Base-by-base conservation (phyloP, 345 rosid species). In the Linum tenue region DNA sequence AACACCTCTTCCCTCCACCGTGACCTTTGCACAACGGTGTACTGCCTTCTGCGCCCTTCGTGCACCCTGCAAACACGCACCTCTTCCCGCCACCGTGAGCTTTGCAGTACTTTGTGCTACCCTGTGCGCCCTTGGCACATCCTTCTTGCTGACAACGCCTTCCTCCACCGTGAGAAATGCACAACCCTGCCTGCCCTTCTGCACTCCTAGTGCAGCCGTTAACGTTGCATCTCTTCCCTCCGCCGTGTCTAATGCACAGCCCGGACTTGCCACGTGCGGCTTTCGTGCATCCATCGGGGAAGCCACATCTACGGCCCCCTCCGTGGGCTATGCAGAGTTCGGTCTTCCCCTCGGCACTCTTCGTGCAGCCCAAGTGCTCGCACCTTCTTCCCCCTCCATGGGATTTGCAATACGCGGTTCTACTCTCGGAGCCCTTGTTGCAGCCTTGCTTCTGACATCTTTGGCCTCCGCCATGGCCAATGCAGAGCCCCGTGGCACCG, bases 321-420 rank as follows among this genome's bases (percentile, higher is more conserved):
- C 99, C 99, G 48, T 92, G 97, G 1, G 96, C 92, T 22, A 92
- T 92, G 74, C 99, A 92, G 39, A 70, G 74, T 10, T 92, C 97
- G 0, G 99, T 90, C 78, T 85, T 88, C 16, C 99, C 96, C 79
- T 92, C 99, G 0, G 97, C 96, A 64, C 99, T 92, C 67, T 90
- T 92, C 3, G 99, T 90, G 75, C 99, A 92, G 51, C 99, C 99
- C 73, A 92, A 80, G 67, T 90, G 80, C 64, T 88, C 81, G 67
- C 99, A 92, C 79, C 99, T 88, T 75, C 78, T 86, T 44, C 99
- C 97, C 55, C 99, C 99, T 9, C 99, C 99, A 67, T 90, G 99
- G 35, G 89, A 83, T 80, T 90, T 92, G 69, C 99, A 92, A 67
- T 80, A 92, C 37, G 95, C 92, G n/a, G 99, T 90, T 68, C 90